These are phyloP conservation scores for Microbotryomycetes sp. DNA, from an alignment of 1,284 basidiomycete species.

Conservation along the genomic window DNA sequence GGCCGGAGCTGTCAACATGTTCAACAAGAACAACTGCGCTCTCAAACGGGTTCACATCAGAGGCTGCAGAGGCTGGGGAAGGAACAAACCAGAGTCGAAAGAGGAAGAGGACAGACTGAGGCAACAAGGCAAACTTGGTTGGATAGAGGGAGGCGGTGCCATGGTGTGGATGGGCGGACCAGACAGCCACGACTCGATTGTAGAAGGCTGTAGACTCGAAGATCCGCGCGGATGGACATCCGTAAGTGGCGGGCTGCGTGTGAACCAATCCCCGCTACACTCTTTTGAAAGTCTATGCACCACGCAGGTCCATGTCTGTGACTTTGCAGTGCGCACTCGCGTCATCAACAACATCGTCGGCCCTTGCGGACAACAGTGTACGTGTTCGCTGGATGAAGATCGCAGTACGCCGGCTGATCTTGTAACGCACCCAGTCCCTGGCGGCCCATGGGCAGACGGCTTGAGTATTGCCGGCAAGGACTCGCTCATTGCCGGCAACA, in stretches of 20 bases:
- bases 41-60: constrained; percentile 29
- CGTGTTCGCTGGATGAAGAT: not conserved
- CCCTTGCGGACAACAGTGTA: constrained; percentile 32
- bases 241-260: constrained; percentile 15
- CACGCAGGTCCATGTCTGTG: constrained; percentile 20
- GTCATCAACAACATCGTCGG: constrained; percentile 32
- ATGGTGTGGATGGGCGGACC: constrained; percentile 32
- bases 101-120: constrained; percentile 21
- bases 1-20: constrained; percentile 27
- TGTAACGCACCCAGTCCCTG: constrained; percentile 10
- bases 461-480: constrained; percentile 33
- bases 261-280: constrained; percentile 2
- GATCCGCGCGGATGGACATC: constrained; percentile 36
- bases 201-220: constrained; percentile 33
- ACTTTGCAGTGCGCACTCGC: constrained; percentile 17
- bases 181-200: constrained; percentile 18
- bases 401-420: not conserved
- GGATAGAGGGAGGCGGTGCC: constrained; percentile 31
- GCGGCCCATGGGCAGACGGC: constrained; percentile 37
- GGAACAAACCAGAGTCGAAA: constrained; percentile 8
- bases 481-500: constrained; percentile 34
- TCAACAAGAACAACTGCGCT: constrained; percentile 12
- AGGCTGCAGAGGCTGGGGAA: constrained; percentile 30
- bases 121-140: constrained; percentile 26
- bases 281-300: not conserved